Conservation (phyloP, 176 grass and related monocot genomes). For the Triticum dicoccoides region DNA sequence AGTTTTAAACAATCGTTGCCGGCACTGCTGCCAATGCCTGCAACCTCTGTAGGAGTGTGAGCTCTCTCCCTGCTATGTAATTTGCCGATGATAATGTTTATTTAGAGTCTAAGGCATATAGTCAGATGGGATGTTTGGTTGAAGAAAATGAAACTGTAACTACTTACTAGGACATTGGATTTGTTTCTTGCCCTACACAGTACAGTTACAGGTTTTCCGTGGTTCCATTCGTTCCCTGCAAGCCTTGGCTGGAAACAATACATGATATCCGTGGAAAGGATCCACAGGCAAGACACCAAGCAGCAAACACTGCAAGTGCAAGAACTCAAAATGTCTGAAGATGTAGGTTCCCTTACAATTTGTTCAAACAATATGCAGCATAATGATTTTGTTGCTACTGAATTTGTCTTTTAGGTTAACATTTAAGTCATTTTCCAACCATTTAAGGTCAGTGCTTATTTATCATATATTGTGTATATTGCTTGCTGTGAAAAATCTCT, state of each 20-base stretch:
- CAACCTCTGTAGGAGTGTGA: neutral
- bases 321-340: conserved; percentile 47
- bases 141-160: neutral
- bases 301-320: conserved; percentile 33
- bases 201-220: neutral
- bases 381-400: neutral
- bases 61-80: neutral
- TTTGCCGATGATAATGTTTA: neutral
- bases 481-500: neutral
- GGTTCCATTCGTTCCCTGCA: no score
- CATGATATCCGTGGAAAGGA: no score
- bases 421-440: neutral
- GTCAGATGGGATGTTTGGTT: neutral
- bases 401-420: neutral
- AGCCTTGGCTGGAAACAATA: no score
- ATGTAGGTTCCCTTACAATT: conserved; percentile 27
- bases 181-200: neutral
- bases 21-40: no score
- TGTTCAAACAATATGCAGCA: neutral
- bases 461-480: neutral
- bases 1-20: no score
- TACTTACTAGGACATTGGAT: neutral
- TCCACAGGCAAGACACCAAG: no score
- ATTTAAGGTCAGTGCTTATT: neutral
- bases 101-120: neutral